Evolutionary conservation across 106 monocot genomes (phyloP).

Genomic region (Dendrobium nobile): DNA sequence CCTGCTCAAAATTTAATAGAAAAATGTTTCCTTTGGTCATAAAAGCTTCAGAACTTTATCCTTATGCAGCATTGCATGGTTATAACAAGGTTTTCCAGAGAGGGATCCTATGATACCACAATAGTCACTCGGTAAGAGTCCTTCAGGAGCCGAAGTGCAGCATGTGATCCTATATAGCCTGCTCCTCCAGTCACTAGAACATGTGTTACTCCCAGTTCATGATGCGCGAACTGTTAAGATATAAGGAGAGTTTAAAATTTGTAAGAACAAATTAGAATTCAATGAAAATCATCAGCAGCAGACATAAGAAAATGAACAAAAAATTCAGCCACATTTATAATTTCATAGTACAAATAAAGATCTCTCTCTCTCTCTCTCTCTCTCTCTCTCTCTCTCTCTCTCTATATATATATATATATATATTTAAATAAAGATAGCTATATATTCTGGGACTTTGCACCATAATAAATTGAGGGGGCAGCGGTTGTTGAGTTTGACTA

Average conservation of each 20-base stretch:
- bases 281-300: too few species aligned
- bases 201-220: conserved; percentile 52
- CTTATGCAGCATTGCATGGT: not conserved
- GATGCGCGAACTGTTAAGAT: conserved; percentile 45
- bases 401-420: too few species aligned
- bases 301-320: too few species aligned
- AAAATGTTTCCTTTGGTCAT: not conserved
- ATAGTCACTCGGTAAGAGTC: conserved; percentile 72
- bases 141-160: conserved; percentile 59
- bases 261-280: not conserved
- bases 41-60: not conserved
- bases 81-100: not conserved
- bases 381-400: too few species aligned
- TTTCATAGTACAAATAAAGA: too few species aligned
- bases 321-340: too few species aligned
- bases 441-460: too few species aligned
- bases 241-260: not conserved
- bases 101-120: conserved; percentile 33
- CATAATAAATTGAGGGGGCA: too few species aligned
- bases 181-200: conserved; percentile 71
- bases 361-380: too few species aligned
- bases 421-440: too few species aligned
- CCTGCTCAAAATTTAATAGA: conserved; percentile 14
- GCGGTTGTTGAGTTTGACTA: too few species aligned
- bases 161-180: conserved; percentile 78